Evolutionary conservation across 1,284 basidiomycete genomes (phyloP).

Genomic region (Clitocybe nebularis): DNA sequence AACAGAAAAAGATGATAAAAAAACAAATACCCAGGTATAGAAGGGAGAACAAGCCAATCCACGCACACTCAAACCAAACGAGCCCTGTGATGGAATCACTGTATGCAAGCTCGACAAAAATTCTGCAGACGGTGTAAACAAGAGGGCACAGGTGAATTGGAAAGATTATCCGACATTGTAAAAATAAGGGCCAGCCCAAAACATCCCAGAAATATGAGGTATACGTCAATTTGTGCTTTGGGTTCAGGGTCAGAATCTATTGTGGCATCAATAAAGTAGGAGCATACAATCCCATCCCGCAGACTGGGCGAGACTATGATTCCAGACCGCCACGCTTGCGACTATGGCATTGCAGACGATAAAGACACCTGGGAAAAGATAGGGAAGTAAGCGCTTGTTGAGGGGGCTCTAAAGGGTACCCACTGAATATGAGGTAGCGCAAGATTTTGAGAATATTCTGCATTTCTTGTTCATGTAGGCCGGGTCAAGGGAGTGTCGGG

Average conservation of each 20-base stretch:
- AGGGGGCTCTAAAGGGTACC: conserved; percentile 13
- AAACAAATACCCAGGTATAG: conserved; percentile 58
- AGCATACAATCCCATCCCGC: conserved; percentile 21
- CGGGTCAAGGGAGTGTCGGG: conserved; percentile 15
- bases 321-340: conserved; percentile 68
- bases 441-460: conserved; percentile 31
- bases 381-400: neutral
- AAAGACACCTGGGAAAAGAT: conserved; percentile 44
- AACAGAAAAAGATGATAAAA: neutral
- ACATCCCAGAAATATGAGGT: conserved; percentile 60
- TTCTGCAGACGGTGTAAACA: conserved; percentile 30
- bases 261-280: too few relatives aligned
- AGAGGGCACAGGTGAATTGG: neutral
- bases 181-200: conserved; percentile 56
- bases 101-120: conserved; percentile 57
- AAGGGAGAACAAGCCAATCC: conserved; percentile 55
- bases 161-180: conserved; percentile 43
- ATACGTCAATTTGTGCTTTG: conserved; percentile 53
- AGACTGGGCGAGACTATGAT: conserved; percentile 46
- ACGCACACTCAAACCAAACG: conserved; percentile 70
- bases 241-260: too few relatives aligned
- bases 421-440: conserved; percentile 53
- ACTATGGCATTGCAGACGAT: conserved; percentile 62
- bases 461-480: conserved; percentile 27
- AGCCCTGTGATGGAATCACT: conserved; percentile 48